Evolutionary conservation across 148 eudicot species (phyloP), one percentile per base, ranked within the genome.

Genomic region (Camellia lanceoleosa): DNA sequence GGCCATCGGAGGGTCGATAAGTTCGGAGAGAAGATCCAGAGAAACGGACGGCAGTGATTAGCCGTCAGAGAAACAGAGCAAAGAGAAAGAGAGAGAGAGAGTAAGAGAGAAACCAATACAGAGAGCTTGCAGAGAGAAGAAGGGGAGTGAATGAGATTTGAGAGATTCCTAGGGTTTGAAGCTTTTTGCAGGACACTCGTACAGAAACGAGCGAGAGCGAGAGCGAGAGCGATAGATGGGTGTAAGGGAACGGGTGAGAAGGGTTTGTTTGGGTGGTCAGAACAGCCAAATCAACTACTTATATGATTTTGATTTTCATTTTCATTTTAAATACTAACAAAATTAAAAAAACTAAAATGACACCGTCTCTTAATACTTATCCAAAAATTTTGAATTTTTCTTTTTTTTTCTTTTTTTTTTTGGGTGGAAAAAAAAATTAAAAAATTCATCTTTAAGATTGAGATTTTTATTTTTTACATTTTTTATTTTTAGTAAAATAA

Each of bases 101-200:
- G 30, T 23, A 23, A 23, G 51, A 55, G 73, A 64, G 54, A 20
- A 19, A 49, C 47, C 58, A 58, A 43, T 8, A 59, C 5, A 66
- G 11, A 76, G 41, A 68, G 49, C 63, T 56, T 19, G 46, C 16
- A 14, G 15, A 16, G 12, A 71, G 0, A 19, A 10, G 78, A 2
- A 59, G 74, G 75, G 43, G 66, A 58, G 76, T 30, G 38, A 30
- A 79, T 75, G 67, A 74, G 83, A 73, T 82, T 82, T 70, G 4
- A 73, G 81, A 55, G 69, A 81, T 70, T 38, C 58, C 73, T 87
- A 85, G 90, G 92, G 92, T 86, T 88, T 86, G 84, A 81, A 65
- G 55, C 75, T 67, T 73, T 73, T 62, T 44, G 44, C 11, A 71
- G 76, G 74, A 71, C 77, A 79, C 80, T 84, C 76, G 83, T 76